These are phyloP conservation scores for Macrolepiota albuminosa DNA, from an alignment of 768 basidiomycete species.

Conservation along the genomic window DNA sequence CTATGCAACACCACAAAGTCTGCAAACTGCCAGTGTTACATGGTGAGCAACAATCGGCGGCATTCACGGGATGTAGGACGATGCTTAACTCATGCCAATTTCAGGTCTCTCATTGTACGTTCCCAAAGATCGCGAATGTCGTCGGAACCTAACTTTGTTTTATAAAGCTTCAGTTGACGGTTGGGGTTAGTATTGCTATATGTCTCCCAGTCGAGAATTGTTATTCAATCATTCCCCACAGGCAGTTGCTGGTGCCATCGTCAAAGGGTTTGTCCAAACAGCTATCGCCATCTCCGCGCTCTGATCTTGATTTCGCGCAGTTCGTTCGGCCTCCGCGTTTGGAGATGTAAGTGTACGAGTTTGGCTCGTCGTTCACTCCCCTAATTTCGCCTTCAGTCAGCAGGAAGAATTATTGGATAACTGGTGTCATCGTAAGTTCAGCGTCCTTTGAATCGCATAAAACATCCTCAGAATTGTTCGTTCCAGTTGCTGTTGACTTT, in stretches of 20 bases:
- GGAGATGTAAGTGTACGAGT: slow-evolving; percentile 45
- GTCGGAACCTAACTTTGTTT: slow-evolving; percentile 1
- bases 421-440: slow-evolving; percentile 47
- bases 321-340: slow-evolving; percentile 56
- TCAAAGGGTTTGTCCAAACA: slow-evolving; percentile 36
- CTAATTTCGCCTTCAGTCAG: slow-evolving; percentile 39
- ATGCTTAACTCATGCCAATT: slow-evolving; percentile 2
- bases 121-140: background rate
- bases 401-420: slow-evolving; percentile 47
- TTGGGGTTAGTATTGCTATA: slow-evolving; percentile 30
- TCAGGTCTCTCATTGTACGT: slow-evolving; percentile 50
- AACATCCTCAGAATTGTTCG: background rate
- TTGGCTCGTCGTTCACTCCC: background rate
- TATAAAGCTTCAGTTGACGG: slow-evolving; percentile 40
- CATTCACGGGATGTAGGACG: background rate
- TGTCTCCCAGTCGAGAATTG: background rate
- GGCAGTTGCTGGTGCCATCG: slow-evolving; percentile 53
- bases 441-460: background rate
- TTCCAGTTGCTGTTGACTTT: slow-evolving; percentile 41
- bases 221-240: slow-evolving; percentile 17
- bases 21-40: slow-evolving; percentile 32
- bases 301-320: slow-evolving; percentile 25
- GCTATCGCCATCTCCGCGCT: background rate
- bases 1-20: slow-evolving; percentile 29
- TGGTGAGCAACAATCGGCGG: slow-evolving; percentile 34